Percentiles rank a stretch among this genome's conserved stretches.
These are phyloP conservation scores for Purshia tridentata DNA, from an alignment of 306 rosid genomes.

Conservation along the genomic window DNA sequence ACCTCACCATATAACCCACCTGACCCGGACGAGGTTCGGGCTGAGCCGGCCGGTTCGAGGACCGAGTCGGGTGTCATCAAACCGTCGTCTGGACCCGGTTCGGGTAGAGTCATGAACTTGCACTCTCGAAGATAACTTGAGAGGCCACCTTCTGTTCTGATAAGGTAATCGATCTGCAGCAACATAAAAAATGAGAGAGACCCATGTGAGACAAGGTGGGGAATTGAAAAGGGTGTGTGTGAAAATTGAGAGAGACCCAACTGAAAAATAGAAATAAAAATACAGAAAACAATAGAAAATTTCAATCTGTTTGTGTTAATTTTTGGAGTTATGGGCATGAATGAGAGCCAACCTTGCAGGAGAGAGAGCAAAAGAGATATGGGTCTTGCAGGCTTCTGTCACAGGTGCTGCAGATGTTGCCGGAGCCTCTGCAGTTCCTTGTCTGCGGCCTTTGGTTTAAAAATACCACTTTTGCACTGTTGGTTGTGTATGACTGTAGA, in stretches of 20 bases:
- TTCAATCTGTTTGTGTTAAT: neutral
- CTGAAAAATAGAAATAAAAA: neutral
- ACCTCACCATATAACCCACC: constrained; percentile 45
- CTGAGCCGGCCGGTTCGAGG: constrained; percentile 69
- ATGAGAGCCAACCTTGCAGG: constrained; percentile 67
- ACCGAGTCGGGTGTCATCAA: constrained; percentile 71
- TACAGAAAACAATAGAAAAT: no score
- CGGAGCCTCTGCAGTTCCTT: constrained; percentile 65
- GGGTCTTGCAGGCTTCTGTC: constrained; percentile 84
- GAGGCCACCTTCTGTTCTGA: constrained; percentile 47
- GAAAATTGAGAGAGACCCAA: neutral
- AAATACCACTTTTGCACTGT: constrained; percentile 90
- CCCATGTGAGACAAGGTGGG: constrained; percentile 1
- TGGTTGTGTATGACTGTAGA: constrained; percentile 74
- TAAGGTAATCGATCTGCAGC: constrained; percentile 53
- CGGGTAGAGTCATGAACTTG: constrained; percentile 62
- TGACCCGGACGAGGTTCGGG: constrained; percentile 61
- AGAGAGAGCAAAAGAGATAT: constrained; percentile 75
- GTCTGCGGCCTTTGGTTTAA: constrained; percentile 72
- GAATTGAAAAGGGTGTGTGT: neutral
- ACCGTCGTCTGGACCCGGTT: constrained; percentile 54
- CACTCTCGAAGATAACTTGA: constrained; percentile 61
- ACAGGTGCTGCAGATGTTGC: constrained; percentile 82
- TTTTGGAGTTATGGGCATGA: no score
- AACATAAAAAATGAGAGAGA: neutral